Evolutionary conservation across 2,329 filamentous ascomycete species (phyloP).

Genomic region (Penicillium crustosum): DNA sequence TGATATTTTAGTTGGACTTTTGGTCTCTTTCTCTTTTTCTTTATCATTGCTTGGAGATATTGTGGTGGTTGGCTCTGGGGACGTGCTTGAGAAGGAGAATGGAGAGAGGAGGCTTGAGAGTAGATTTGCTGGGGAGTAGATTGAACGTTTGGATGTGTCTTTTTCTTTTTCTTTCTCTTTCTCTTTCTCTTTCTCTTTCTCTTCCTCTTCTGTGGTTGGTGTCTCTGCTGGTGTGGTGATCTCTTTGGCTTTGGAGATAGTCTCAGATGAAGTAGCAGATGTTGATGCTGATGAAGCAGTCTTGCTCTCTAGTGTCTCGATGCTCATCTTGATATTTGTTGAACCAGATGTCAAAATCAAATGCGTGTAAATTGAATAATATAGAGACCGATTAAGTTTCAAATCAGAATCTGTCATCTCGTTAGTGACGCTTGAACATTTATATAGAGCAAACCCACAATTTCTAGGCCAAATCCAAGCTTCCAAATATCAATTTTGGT

Average conservation of each 20-base stretch:
- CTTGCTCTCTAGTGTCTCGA: not conserved
- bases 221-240: not conserved
- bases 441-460: not conserved
- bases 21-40: not conserved
- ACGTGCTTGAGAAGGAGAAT: slow-evolving; percentile 8
- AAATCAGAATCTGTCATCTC: not conserved
- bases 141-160: not conserved
- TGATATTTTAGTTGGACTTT: slow-evolving; percentile 4
- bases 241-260: not conserved
- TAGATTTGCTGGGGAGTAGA: slow-evolving; percentile 1
- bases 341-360: not conserved
- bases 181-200: not conserved
- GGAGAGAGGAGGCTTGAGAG: slow-evolving; percentile 13
- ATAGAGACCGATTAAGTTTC: not conserved
- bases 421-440: not conserved
- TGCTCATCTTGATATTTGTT: slow-evolving; percentile 10
- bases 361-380: not conserved
- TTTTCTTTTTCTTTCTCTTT: not conserved
- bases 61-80: not conserved
- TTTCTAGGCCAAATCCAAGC: not conserved
- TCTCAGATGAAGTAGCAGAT: not conserved
- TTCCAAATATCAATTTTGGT: not conserved
- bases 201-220: not conserved
- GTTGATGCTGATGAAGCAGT: not conserved
- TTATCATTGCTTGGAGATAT: not conserved